Conservation (phyloP, 192 early-diverging fungal genomes). For the Dissophora ornata region DNA sequence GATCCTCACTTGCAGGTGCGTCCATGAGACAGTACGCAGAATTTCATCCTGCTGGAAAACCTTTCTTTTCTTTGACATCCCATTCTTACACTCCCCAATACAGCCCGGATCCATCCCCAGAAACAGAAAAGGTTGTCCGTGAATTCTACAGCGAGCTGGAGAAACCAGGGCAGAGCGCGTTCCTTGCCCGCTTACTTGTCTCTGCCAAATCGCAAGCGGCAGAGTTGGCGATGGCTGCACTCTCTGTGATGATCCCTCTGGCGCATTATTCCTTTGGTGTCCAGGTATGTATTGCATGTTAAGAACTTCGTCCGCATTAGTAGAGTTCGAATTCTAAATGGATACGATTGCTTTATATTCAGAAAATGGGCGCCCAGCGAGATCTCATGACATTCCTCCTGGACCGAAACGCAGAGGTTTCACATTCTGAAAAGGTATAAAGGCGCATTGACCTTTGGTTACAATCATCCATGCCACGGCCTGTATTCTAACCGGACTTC, state of each 20-base stretch:
- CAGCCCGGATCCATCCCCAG: slow-evolving; percentile 20
- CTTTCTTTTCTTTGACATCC: no score
- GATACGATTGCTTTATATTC: no score
- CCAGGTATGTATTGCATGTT: slow-evolving; percentile 8
- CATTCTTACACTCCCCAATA: no score
- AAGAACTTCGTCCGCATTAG: no score
- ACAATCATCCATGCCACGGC: no score
- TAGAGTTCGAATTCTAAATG: no score
- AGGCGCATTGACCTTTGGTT: no score
- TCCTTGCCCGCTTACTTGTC: slow-evolving; percentile 9
- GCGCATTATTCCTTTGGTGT: slow-evolving; percentile 25
- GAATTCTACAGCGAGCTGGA: slow-evolving; percentile 26
- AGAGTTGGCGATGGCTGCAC: slow-evolving; percentile 32
- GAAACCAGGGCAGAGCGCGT: slow-evolving; percentile 27
- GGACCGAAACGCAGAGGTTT: slow-evolving; percentile 27
- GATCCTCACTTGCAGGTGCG: slow-evolving; percentile 36
- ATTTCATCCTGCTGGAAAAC: no score
- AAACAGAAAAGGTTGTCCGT: not conserved
- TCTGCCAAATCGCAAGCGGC: slow-evolving; percentile 38
- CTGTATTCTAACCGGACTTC: not conserved
- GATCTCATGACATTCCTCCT: slow-evolving; percentile 26
- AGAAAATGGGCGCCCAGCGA: slow-evolving; percentile 29
- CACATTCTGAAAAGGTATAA: slow-evolving; percentile 48
- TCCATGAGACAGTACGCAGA: no score
- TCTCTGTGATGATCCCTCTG: slow-evolving; percentile 32